These are phyloP conservation scores for Vitis cinerea DNA, from an alignment of 164 flowering plant species.

Conservation along the genomic window DNA sequence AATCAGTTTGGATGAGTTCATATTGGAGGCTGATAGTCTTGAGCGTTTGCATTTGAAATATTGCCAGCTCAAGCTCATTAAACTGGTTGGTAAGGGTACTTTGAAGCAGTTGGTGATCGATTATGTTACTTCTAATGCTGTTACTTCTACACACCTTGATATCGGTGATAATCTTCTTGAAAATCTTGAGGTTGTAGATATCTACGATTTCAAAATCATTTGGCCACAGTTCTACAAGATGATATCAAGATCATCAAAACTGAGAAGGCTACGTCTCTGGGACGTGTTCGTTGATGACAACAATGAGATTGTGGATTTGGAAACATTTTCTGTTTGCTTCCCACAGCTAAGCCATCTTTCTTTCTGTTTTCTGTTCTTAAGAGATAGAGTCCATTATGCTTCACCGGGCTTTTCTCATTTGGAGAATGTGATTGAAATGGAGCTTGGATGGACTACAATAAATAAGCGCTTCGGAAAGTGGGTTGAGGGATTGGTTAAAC, in stretches of 20 bases:
- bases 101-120: slow-evolving; percentile 69
- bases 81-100: slow-evolving; percentile 72
- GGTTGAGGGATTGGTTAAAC: too few species aligned
- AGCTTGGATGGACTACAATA: too few species aligned
- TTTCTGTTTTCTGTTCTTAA: too few species aligned
- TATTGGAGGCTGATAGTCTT: slow-evolving; percentile 77
- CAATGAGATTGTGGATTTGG: too few species aligned
- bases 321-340: too few species aligned
- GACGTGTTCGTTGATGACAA: too few species aligned
- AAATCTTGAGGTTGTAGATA: slow-evolving; percentile 80
- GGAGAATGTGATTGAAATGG: too few species aligned
- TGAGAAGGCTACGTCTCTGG: too few species aligned
- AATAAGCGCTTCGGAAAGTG: too few species aligned
- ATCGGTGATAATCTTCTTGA: slow-evolving; percentile 56
- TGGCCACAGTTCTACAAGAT: slow-evolving; percentile 81
- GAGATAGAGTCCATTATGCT: too few species aligned
- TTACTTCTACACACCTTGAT: slow-evolving; percentile 75
- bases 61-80: slow-evolving; percentile 72
- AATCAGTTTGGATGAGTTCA: slow-evolving; percentile 76
- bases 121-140: slow-evolving; percentile 81
- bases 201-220: slow-evolving; percentile 77
- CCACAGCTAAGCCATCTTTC: too few species aligned
- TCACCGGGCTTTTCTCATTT: too few species aligned
- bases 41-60: slow-evolving; percentile 76
- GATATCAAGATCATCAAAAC: slow-evolving; percentile 77